Evolutionary conservation across 495 filamentous ascomycete genomes (phyloP), one percentile per base, ranked within the genome.

Genomic region (Cetradonia linearis): DNA sequence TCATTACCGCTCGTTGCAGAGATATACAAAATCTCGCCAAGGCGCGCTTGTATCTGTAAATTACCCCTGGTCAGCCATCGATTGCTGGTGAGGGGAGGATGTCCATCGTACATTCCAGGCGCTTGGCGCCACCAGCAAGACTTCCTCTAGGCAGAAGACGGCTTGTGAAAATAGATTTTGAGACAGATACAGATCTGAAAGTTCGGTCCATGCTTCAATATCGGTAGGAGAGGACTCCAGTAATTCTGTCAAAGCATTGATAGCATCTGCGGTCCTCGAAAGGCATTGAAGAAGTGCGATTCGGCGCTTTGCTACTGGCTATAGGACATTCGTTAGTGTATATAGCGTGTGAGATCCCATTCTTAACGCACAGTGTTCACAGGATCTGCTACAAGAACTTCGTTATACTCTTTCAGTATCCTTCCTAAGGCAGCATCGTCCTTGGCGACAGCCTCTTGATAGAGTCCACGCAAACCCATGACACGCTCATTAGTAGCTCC

Each of bases 161-260:
- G 91, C 89, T 69, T 96, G 92, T 25, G 81, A 70, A 65, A 86
- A 87, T 66, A 89, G 72, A 7, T 86, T 87, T 66, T 90, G 86
- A 1, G 77, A 73, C 49, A 89, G 74, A 70, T 98, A 97, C 36
- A 96, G 72, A 65, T 92, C 87, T 36, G 88, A 79, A 65, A 98
- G 77, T 75, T 98, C 93, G 56, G 89, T 84, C 93, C 93, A 98
- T 20, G 89, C 85, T 71, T 98, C 93, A 13, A 86, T 85, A 74
- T 97, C 94, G 9, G 88, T 96, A 6, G 93, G 92, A 11, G 86
- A 86, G 60, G 85, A 81, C 62, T 91, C 84, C 46, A 98, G 78
- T 33, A 96, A 76, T 60, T 84, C 76, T 61, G 84, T 81, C 46
- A 96, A 73, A 42, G 83, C 81, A 55, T 82, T 75, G 50, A 89